A percentile compares a stretch with the other conserved stretches of the same genome.
Conservation (phyloP, 805 yeast genomes). For the Cyberlindnera bimundalis region DNA sequence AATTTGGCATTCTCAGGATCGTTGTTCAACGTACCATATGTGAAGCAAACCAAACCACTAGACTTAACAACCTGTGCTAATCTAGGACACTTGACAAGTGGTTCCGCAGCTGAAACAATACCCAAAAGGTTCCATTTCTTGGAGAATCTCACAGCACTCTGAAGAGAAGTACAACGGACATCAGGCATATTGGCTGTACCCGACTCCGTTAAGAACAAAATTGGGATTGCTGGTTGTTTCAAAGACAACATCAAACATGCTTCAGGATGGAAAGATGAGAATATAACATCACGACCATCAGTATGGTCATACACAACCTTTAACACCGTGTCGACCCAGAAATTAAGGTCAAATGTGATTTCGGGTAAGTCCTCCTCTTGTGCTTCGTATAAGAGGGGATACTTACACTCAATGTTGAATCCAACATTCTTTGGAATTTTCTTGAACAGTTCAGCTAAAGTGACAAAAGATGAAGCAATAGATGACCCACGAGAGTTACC, state of each 20-base stretch:
- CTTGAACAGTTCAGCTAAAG: conserved; percentile 77
- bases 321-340: conserved; percentile 84
- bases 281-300: conserved; percentile 78
- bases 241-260: conserved; percentile 78
- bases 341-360: conserved; percentile 75
- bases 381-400: conserved; percentile 94
- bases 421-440: conserved; percentile 83
- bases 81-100: conserved; percentile 86
- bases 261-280: conserved; percentile 94
- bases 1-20: conserved; percentile 77
- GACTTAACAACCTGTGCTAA: conserved; percentile 88
- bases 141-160: conserved; percentile 88
- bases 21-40: conserved; percentile 84
- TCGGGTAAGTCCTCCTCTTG: conserved; percentile 86
- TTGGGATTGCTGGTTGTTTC: conserved; percentile 92
- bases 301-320: conserved; percentile 74
- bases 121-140: conserved; percentile 89
- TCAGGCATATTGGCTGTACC: conserved; percentile 90
- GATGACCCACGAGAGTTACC: conserved; percentile 90
- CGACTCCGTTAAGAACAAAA: conserved; percentile 82
- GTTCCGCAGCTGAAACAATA: conserved; percentile 83
- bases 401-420: conserved; percentile 90
- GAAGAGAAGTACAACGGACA: conserved; percentile 80
- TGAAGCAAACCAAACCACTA: conserved; percentile 87
- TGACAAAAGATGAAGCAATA: conserved; percentile 89